Evolutionary conservation across 805 yeast species (phyloP), one percentile per base, ranked within the genome.

Genomic region (Candida taoyuanica): DNA sequence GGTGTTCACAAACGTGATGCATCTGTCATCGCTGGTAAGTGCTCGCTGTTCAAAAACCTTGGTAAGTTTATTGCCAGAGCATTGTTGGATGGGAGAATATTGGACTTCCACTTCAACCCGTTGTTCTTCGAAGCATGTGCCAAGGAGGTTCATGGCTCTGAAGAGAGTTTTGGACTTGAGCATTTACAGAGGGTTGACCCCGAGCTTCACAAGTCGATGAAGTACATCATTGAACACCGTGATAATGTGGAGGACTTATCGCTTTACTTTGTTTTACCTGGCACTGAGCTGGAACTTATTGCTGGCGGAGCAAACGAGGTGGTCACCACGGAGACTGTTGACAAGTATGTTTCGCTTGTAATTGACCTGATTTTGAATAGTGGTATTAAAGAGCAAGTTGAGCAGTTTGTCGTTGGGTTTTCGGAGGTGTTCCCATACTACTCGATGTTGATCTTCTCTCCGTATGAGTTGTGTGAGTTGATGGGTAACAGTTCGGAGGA

Each of bases 51-150:
- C 58, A 67, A 70, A 13, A 70, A 75, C 16, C 63, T 91, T 43
- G 98, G 98, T 3, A 77, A 75, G 37, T 87, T 93, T 55, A 69
- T 88, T 36, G 96, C 96, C 0, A 71, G 97, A 42, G 83, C 96
- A 0, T 64, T 89, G 55, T 60, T 91, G 36, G 98, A 91, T 59
- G 80, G 85, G n/a, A 69, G 98, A 46, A 78, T 89, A 32, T 71
- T 91, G 33, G 98, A 93, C 57, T 79, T 91, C 58, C 68, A 76
- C 33, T 81, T 91, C 62, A 86, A 78, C 53, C 73, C 78, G 0
- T 58, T 77, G 3, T 86, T 91, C 53, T 83, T 91, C 55, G 70
- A 73, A 33, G 45, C 84, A 12, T 73, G 83, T 7, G 65, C 73
- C 42, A 46, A 59, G 33, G 53, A 58, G 44, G 52, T 61, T 31